These are phyloP conservation scores for Lablab purpureus DNA, from an alignment of 306 rosid species.

Conservation along the genomic window DNA sequence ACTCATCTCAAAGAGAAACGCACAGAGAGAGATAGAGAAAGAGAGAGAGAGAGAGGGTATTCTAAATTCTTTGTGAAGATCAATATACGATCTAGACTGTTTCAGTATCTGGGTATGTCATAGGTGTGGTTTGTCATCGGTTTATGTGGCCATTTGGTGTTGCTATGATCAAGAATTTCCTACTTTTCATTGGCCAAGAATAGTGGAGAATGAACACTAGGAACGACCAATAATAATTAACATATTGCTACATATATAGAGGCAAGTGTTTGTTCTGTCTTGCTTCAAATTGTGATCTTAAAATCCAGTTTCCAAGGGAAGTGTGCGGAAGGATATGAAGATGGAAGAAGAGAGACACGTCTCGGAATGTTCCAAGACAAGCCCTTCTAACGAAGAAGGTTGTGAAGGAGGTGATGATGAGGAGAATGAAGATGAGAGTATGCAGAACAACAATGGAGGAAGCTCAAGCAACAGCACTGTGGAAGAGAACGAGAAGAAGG, in stretches of 20 bases:
- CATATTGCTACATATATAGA: slow-evolving; percentile 24
- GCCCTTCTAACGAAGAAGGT: slow-evolving; percentile 51
- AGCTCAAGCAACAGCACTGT: slow-evolving; percentile 94
- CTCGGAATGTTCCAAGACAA: slow-evolving; percentile 70
- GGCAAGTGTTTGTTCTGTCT: slow-evolving; percentile 27
- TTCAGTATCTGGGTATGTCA: slow-evolving; percentile 4
- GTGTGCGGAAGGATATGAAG: not conserved
- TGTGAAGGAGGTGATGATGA: slow-evolving; percentile 54
- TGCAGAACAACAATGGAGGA: slow-evolving; percentile 54
- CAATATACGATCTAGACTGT: slow-evolving; percentile 26
- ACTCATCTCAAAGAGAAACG: slow-evolving; percentile 44
- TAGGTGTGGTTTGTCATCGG: slow-evolving; percentile 7
- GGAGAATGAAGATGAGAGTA: slow-evolving; percentile 48
- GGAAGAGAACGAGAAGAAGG: slow-evolving; percentile 73
- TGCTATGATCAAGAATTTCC: slow-evolving; percentile 40
- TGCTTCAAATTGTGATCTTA: slow-evolving; percentile 12
- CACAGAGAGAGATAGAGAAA: not conserved
- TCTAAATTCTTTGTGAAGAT: slow-evolving; percentile 48
- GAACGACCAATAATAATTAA: slow-evolving; percentile 30
- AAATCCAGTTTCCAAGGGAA: slow-evolving; percentile 14
- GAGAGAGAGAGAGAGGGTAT: not conserved
- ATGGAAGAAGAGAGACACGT: slow-evolving; percentile 58
- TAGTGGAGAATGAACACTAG: slow-evolving; percentile 39
- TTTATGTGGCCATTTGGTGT: slow-evolving; percentile 25
- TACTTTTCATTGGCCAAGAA: slow-evolving; percentile 38